Evolutionary conservation across 805 yeast species (phyloP).

Genomic region (Metschnikowia sp.): DNA sequence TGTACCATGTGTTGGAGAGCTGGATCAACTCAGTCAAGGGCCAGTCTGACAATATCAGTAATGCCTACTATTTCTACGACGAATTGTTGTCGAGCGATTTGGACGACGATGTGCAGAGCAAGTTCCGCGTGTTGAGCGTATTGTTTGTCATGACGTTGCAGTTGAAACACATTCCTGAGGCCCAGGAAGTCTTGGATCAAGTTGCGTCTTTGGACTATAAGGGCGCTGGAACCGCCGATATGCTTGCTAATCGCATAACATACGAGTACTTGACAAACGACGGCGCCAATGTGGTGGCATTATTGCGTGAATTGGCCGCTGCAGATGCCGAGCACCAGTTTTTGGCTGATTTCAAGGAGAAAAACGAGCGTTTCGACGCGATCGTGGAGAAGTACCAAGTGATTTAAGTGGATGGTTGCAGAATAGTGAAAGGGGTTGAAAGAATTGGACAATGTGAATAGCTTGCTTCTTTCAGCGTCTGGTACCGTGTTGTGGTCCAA

Average conservation of each 20-base stretch:
- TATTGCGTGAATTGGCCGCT: slow-evolving; percentile 44
- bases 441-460: neutral
- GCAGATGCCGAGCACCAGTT: slow-evolving; percentile 56
- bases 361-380: slow-evolving; percentile 62
- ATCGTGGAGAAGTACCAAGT: slow-evolving; percentile 57
- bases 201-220: slow-evolving; percentile 43
- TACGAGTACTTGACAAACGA: slow-evolving; percentile 46
- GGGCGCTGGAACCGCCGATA: slow-evolving; percentile 33
- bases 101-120: slow-evolving; percentile 35
- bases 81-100: slow-evolving; percentile 61
- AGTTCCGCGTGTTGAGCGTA: slow-evolving; percentile 44
- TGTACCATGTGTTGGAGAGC: slow-evolving; percentile 76
- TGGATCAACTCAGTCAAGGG: slow-evolving; percentile 48
- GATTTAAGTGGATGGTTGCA: neutral
- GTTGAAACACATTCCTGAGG: slow-evolving; percentile 78
- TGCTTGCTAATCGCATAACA: slow-evolving; percentile 64
- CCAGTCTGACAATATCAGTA: slow-evolving; percentile 39
- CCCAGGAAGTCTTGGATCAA: slow-evolving; percentile 52
- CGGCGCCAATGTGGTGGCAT: slow-evolving; percentile 43
- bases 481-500: too few relatives aligned
- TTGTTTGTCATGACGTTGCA: slow-evolving; percentile 75
- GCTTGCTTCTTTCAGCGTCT: too few relatives aligned
- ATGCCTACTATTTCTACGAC: slow-evolving; percentile 63
- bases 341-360: slow-evolving; percentile 56
- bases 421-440: neutral